These are phyloP conservation scores for Eremothecium sinecaudum DNA, from an alignment of 1,139 yeast genomes.

Conservation along the genomic window DNA sequence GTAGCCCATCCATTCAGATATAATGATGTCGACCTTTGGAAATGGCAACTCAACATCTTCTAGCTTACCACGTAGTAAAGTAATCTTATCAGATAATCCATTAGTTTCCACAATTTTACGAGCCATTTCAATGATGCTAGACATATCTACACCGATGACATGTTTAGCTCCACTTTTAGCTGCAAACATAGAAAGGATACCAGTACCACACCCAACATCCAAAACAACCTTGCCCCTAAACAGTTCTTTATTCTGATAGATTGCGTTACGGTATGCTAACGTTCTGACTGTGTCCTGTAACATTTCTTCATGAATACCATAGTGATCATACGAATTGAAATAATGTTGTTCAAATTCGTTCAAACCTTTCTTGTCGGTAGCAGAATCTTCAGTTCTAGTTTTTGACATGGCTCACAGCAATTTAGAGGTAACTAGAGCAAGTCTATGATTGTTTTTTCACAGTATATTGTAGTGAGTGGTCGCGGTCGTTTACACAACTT, in stretches of 20 bases:
- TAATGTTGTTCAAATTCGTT: slow-evolving; percentile 79
- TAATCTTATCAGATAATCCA: slow-evolving; percentile 80
- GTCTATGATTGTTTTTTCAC: too few species aligned
- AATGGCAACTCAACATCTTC: slow-evolving; percentile 86
- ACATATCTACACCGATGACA: slow-evolving; percentile 95
- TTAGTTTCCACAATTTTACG: slow-evolving; percentile 72
- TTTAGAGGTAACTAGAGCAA: too few species aligned
- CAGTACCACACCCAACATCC: slow-evolving; percentile 98
- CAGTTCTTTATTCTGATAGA: slow-evolving; percentile 77
- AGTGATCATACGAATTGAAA: slow-evolving; percentile 91
- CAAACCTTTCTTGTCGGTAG: slow-evolving; percentile 38
- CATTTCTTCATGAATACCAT: slow-evolving; percentile 98
- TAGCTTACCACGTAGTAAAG: slow-evolving; percentile 83
- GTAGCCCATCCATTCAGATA: slow-evolving; percentile 99
- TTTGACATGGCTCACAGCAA: slow-evolving; percentile 21
- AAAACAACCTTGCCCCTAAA: slow-evolving; percentile 92
- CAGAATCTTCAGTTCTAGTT: slow-evolving; percentile 25
- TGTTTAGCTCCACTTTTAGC: slow-evolving; percentile 96
- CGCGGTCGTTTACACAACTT: too few species aligned
- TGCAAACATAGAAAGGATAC: slow-evolving; percentile 96
- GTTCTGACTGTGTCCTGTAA: slow-evolving; percentile 93
- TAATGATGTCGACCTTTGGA: slow-evolving; percentile 80
- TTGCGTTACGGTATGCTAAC: slow-evolving; percentile 83
- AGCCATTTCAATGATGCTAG: slow-evolving; percentile 92
- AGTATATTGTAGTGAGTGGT: too few species aligned